Percentiles rank a stretch among this genome's conserved stretches.
These are phyloP conservation scores for Lachnellula cervina DNA, from an alignment of 2,329 filamentous ascomycete genomes.

Conservation along the genomic window DNA sequence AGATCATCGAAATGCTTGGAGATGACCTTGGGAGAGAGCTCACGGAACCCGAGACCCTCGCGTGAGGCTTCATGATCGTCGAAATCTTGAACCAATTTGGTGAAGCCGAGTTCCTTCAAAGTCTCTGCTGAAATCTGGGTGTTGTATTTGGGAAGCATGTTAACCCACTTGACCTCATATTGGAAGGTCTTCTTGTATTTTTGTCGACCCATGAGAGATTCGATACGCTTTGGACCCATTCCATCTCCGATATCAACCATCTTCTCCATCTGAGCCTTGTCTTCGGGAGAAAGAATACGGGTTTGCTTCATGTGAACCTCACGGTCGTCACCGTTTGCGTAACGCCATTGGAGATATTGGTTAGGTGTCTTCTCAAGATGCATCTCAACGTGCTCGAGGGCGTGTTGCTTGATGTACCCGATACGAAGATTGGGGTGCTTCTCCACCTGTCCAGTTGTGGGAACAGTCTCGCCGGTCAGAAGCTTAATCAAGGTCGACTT, in stretches of 20 bases:
- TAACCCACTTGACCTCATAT: constrained; percentile 95
- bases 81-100: constrained; percentile 94
- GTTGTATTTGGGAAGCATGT: constrained; percentile 88
- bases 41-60: constrained; percentile 93
- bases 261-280: constrained; percentile 89
- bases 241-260: constrained; percentile 80
- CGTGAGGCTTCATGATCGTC: constrained; percentile 98
- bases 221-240: constrained; percentile 69
- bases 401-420: constrained; percentile 99
- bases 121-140: constrained; percentile 90
- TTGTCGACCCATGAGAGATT: constrained; percentile 88
- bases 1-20: constrained; percentile 98
- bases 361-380: constrained; percentile 98
- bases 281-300: constrained; percentile 77
- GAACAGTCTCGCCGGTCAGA: constrained; percentile 86
- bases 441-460: constrained; percentile 79
- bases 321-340: constrained; percentile 92
- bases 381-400: constrained; percentile 98
- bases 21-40: constrained; percentile 88
- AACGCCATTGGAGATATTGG: constrained; percentile 98
- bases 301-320: constrained; percentile 98
- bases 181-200: constrained; percentile 99
- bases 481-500: constrained; percentile 99
- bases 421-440: constrained; percentile 99
- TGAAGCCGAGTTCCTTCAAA: constrained; percentile 76